Evolutionary conservation across 1,284 basidiomycete species (phyloP), one percentile per base, ranked within the genome.

Genomic region (Apiotrichum domesticum): DNA sequence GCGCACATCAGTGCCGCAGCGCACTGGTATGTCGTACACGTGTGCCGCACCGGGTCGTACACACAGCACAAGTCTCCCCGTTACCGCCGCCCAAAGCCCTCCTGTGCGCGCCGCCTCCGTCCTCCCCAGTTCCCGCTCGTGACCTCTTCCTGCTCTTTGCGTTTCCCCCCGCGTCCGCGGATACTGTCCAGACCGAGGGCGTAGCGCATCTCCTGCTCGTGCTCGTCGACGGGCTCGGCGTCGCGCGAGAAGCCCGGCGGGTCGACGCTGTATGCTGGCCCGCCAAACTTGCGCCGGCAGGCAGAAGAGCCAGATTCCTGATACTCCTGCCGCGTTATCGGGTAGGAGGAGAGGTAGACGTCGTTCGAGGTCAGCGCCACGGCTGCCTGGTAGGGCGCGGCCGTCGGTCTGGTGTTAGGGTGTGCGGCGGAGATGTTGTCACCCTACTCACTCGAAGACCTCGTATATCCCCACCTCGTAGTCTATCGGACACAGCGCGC

Each of bases 321-420:
- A 75, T 92, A 95, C 69, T 94, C 90, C 51, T 82, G 83, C 41
- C 87, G 80, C 3, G 88, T 89, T 63, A 93, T 83, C 11, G 80
- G 78, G 51, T 78, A 75, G 46, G 80, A 76, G 2, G 76, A 59
- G 66, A 87, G 84, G 55, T 75, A 72, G 49, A 79, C 78, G 13
- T 84, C 78, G 44, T 79, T 79, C 51, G 74, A 76, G 43, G 84
- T 82, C 63, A 90, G 83, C 8, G 79, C 76, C 54, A 82, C 74
- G 0, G 87, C 88, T 42, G 87, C 82, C 55, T 79, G 78, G 74
- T 88, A 92, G 0, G 84, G 83, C 72, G 86, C 86, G 54, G 82
- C 81, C 62, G 85, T 80, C n/a, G 90, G 85, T 63, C 88, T 90
- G 69, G 13, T 50, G 47, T 49, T 10, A 50, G 39, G 29, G 11